Conservation (phyloP, 192 early-diverging fungal species). For the Coemansia sp. region DNA sequence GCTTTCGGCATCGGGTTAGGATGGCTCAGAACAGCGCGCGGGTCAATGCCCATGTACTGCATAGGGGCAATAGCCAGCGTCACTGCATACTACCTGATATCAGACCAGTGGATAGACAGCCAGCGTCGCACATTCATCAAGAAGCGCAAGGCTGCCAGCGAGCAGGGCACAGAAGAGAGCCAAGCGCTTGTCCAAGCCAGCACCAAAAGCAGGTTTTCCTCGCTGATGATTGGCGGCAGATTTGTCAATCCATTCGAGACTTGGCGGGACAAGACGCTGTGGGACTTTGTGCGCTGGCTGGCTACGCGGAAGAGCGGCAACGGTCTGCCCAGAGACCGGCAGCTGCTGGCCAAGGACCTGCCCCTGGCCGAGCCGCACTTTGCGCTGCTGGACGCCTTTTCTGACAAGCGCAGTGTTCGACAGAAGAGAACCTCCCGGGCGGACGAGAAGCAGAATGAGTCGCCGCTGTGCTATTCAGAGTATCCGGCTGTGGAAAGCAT, state of each 20-base stretch:
- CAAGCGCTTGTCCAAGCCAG: background rate
- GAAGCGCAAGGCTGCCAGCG: constrained; percentile 13
- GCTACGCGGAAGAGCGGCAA: constrained; percentile 41
- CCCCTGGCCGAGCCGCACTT: constrained; percentile 38
- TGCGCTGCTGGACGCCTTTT: constrained; percentile 26
- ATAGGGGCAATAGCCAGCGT: constrained; percentile 42
- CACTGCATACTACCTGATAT: constrained; percentile 33
- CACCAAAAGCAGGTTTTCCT: constrained; percentile 5
- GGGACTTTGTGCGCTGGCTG: constrained; percentile 53
- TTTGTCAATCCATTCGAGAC: constrained; percentile 54
- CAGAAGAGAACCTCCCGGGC: background rate
- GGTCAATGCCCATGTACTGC: constrained; percentile 29
- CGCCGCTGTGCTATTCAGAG: constrained; percentile 13
- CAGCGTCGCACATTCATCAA: constrained; percentile 21
- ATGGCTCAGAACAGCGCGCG: constrained; percentile 33
- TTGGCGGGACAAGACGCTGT: constrained; percentile 55
- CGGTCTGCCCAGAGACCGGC: constrained; percentile 29
- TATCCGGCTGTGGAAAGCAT: constrained; percentile 18
- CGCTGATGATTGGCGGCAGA: constrained; percentile 45
- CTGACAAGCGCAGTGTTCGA: background rate
- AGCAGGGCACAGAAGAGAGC: constrained; percentile 1
- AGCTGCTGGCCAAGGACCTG: constrained; percentile 22
- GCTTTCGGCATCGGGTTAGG: constrained; percentile 37
- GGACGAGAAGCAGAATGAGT: constrained; percentile 1
- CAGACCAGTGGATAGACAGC: constrained; percentile 42